phyloP scores from a whole-genome alignment of 371 early-diverging fungal genomes.

The Smittium culicis region DNA sequence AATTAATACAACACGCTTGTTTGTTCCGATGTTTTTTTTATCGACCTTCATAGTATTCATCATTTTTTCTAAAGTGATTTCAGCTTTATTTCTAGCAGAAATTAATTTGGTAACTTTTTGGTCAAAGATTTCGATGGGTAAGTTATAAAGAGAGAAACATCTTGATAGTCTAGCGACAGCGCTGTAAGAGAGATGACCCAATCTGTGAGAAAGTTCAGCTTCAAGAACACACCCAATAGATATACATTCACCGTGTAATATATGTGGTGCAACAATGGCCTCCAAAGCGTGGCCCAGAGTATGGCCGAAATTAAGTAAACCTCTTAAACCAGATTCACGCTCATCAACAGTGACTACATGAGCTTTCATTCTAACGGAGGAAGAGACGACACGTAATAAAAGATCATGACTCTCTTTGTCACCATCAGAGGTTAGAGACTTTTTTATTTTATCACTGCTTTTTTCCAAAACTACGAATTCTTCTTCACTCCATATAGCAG shows the following conservation, averaged over 20 bases:
- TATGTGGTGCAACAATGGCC: constrained; percentile 71
- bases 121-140: constrained; percentile 73
- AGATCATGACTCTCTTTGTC: constrained; percentile 37
- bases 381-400: constrained; percentile 69
- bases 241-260: constrained; percentile 95
- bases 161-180: constrained; percentile 78
- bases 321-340: constrained; percentile 86
- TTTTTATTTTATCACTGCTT: constrained; percentile 57
- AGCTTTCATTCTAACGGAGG: constrained; percentile 83
- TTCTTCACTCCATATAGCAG: constrained; percentile 76
- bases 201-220: constrained; percentile 78
- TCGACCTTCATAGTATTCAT: constrained; percentile 87
- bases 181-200: constrained; percentile 75
- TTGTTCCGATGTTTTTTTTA: constrained; percentile 87
- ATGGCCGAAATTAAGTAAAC: constrained; percentile 93
- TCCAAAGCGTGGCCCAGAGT: constrained; percentile 94
- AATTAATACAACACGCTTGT: constrained; percentile 86
- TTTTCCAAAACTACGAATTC: constrained; percentile 83
- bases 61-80: constrained; percentile 61
- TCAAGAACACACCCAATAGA: constrained; percentile 89
- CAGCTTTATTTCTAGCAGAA: constrained; percentile 35
- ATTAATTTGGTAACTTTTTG: constrained; percentile 49
- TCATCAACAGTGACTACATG: constrained; percentile 90
- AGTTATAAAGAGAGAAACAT: constrained; percentile 71
- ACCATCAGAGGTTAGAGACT: constrained; percentile 44